phyloP scores from a whole-genome alignment of 2,329 filamentous ascomycete species.

The Aspergillus japonicus region DNA sequence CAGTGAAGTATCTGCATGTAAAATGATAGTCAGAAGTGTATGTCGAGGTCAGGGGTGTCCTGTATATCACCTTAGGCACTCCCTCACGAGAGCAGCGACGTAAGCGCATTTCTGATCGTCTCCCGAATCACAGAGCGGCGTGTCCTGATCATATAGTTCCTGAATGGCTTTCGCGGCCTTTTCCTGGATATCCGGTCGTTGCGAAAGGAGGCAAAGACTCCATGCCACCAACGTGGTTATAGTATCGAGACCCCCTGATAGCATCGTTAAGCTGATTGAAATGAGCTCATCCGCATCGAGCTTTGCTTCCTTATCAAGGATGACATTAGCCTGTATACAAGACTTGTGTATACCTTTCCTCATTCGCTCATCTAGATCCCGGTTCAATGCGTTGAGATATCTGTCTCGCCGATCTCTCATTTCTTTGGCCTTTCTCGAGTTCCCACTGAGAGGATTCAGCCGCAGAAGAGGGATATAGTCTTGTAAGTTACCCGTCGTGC shows the following conservation, averaged over 20 bases:
- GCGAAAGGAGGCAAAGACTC: constrained; percentile 61
- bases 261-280: constrained; percentile 67
- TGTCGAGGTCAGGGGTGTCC: no score
- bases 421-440: constrained; percentile 58
- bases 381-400: constrained; percentile 59
- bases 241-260: constrained; percentile 66
- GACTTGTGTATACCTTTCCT: constrained; percentile 60
- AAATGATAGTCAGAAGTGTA: neutral
- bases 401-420: constrained; percentile 61
- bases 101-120: constrained; percentile 66
- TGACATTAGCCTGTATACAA: constrained; percentile 67
- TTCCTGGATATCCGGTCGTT: constrained; percentile 61
- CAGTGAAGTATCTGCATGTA: constrained; percentile 55
- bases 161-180: constrained; percentile 59
- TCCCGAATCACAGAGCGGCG: constrained; percentile 59
- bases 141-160: constrained; percentile 51
- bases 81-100: constrained; percentile 61
- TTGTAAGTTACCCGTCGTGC: constrained; percentile 76
- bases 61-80: constrained; percentile 53
- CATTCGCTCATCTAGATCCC: constrained; percentile 60
- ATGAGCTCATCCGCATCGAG: constrained; percentile 63
- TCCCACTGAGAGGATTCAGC: constrained; percentile 62
- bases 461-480: constrained; percentile 74
- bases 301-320: constrained; percentile 62
- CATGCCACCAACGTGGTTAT: constrained; percentile 65